phyloP scores from a whole-genome alignment of 129 eudicot species.

The Gnaphalium uliginosum region DNA sequence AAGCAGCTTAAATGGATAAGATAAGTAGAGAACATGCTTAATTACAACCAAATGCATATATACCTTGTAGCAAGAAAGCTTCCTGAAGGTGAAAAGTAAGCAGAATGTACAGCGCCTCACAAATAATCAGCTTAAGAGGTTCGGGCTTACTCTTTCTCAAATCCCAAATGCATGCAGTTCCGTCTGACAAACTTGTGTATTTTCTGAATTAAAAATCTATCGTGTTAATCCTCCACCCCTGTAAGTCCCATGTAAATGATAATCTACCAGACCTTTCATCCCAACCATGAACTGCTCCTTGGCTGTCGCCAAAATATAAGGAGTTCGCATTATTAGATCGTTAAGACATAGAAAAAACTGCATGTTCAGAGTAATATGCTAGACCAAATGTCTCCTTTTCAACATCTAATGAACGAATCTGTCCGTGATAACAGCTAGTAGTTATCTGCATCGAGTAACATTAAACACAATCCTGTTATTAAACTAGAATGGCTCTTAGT shows the following conservation, averaged over 20 bases:
- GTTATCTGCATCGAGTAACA: constrained; percentile 50
- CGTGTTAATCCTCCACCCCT: constrained; percentile 59
- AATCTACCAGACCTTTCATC: constrained; percentile 61
- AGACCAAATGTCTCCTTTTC: constrained; percentile 69
- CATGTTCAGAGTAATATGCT: constrained; percentile 40
- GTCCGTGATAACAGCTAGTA: constrained; percentile 70
- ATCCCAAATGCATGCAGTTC: constrained; percentile 88
- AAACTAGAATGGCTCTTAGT: background rate
- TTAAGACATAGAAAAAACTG: constrained; percentile 57
- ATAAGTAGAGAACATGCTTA: background rate
- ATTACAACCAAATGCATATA: background rate
- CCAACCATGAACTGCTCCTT: constrained; percentile 51
- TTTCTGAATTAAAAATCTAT: constrained; percentile 66
- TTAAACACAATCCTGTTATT: too few relatives aligned
- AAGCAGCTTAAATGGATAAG: background rate
- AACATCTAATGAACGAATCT: constrained; percentile 66
- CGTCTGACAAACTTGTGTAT: constrained; percentile 74
- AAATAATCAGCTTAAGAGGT: constrained; percentile 41
- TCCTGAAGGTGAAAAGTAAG: constrained; percentile 91
- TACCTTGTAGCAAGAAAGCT: constrained; percentile 57
- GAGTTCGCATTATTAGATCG: constrained; percentile 49
- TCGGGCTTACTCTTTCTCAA: constrained; percentile 52
- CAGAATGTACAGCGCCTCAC: constrained; percentile 70
- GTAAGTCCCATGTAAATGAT: constrained; percentile 53
- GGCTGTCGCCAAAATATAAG: constrained; percentile 65